phyloP scores from a whole-genome alignment of 1,284 basidiomycete genomes.

The Cutaneotrichosporon dermatis region DNA sequence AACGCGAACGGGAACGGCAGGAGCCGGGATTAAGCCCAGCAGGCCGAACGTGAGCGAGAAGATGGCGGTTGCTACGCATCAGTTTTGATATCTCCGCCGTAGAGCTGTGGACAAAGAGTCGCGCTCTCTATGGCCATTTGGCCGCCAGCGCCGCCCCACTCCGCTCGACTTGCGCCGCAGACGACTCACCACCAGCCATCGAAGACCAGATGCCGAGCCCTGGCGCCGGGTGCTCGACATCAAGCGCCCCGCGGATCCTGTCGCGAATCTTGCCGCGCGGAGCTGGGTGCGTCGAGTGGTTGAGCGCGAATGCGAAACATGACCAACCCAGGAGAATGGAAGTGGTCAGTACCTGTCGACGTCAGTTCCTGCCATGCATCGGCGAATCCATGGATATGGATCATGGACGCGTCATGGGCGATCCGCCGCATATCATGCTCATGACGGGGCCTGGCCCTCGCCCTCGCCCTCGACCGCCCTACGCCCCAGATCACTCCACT shows the following conservation, averaged over 20 bases:
- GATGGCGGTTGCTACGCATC: slow-evolving; percentile 35
- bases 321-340: slow-evolving; percentile 45
- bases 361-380: too few relatives aligned
- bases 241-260: slow-evolving; percentile 17
- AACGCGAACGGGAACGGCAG: slow-evolving; percentile 25
- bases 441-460: background rate
- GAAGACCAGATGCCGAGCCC: slow-evolving; percentile 33
- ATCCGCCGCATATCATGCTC: too few relatives aligned
- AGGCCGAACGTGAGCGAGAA: slow-evolving; percentile 42
- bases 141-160: too few relatives aligned
- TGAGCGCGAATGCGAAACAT: slow-evolving; percentile 38
- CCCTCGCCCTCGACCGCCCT: background rate
- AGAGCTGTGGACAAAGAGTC: too few relatives aligned
- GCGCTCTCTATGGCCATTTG: too few relatives aligned
- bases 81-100: too few relatives aligned
- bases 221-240: slow-evolving; percentile 1
- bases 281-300: slow-evolving; percentile 31
- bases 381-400: background rate
- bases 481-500: too few relatives aligned
- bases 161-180: too few relatives aligned
- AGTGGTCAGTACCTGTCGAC: slow-evolving; percentile 25
- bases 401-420: background rate
- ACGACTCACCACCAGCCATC: slow-evolving; percentile 39
- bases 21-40: slow-evolving; percentile 42
- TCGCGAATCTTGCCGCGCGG: slow-evolving; percentile 27